phyloP scores from a whole-genome alignment of 2,329 filamentous ascomycete species.

The Botryotinia globosa region DNA sequence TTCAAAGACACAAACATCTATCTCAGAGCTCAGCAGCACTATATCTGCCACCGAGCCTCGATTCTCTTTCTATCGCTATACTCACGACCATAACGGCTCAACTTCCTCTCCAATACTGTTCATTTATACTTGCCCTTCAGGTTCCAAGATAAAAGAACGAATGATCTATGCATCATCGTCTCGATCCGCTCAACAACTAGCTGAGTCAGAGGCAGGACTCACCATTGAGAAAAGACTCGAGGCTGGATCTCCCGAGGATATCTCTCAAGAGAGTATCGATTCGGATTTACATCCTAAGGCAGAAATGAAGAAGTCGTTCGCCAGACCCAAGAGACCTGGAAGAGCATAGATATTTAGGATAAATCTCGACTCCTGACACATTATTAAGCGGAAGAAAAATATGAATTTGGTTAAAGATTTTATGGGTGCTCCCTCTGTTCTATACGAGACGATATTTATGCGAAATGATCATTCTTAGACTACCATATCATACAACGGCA shows the following conservation, averaged over 20 bases:
- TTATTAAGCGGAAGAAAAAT: background rate
- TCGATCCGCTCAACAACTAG: constrained; percentile 62
- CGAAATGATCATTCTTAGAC: background rate
- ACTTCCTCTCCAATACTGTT: constrained; percentile 65
- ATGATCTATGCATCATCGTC: constrained; percentile 81
- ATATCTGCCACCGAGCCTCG: constrained; percentile 70
- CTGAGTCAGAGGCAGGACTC: constrained; percentile 63
- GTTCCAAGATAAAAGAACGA: constrained; percentile 72
- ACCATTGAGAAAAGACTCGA: constrained; percentile 68
- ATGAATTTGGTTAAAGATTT: constrained; percentile 16
- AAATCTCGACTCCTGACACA: background rate
- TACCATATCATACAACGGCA: background rate
- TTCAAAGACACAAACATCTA: constrained; percentile 50
- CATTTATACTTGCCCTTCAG: constrained; percentile 76
- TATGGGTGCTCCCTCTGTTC: constrained; percentile 15
- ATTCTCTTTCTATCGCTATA: constrained; percentile 74
- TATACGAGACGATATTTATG: background rate
- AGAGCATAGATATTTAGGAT: constrained; percentile 29
- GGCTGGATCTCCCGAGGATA: constrained; percentile 65
- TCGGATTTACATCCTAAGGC: constrained; percentile 67
- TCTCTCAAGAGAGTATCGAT: constrained; percentile 63
- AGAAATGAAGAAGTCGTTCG: constrained; percentile 66
- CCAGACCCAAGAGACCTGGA: constrained; percentile 76
- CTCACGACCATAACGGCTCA: constrained; percentile 52
- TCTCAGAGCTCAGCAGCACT: constrained; percentile 54